Percentiles rank a stretch among this genome's conserved stretches.
Conservation (phyloP, 2,329 filamentous ascomycete species). For the Piedraia hortae region DNA sequence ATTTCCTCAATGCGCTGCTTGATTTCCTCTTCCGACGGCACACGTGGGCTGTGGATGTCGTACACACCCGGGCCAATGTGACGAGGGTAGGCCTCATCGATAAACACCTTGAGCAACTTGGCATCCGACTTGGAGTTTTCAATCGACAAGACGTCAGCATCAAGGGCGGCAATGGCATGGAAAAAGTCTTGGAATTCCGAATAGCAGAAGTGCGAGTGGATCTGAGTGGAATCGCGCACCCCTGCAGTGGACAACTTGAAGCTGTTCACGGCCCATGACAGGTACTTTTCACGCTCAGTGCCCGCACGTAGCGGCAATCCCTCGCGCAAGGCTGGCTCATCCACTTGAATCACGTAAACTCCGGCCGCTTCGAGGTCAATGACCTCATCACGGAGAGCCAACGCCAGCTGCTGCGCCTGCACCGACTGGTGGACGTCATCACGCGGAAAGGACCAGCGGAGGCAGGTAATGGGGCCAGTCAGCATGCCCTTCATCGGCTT, state of each 20-base stretch:
- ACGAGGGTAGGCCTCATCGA: slow-evolving; percentile 86
- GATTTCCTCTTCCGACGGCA: slow-evolving; percentile 93
- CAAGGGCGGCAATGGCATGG: slow-evolving; percentile 93
- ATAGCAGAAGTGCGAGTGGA: slow-evolving; percentile 99
- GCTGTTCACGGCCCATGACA: slow-evolving; percentile 88
- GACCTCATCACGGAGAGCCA: slow-evolving; percentile 95
- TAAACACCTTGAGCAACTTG: slow-evolving; percentile 96
- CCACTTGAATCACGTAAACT: slow-evolving; percentile 94
- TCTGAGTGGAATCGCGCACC: slow-evolving; percentile 88
- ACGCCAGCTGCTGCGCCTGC: slow-evolving; percentile 93
- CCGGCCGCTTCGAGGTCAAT: slow-evolving; percentile 92
- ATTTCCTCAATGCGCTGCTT: slow-evolving; percentile 94
- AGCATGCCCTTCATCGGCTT: slow-evolving; percentile 99
- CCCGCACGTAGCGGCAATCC: slow-evolving; percentile 89
- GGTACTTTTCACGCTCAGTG: slow-evolving; percentile 87
- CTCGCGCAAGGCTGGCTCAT: slow-evolving; percentile 96
- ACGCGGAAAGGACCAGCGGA: slow-evolving; percentile 99
- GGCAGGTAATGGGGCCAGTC: slow-evolving; percentile 92
- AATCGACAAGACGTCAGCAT: slow-evolving; percentile 93
- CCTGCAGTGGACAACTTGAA: slow-evolving; percentile 90
- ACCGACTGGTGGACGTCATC: slow-evolving; percentile 98
- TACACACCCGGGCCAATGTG: slow-evolving; percentile 99
- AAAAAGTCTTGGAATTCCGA: slow-evolving; percentile 99
- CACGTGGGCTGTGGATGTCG: slow-evolving; percentile 97
- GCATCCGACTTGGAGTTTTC: slow-evolving; percentile 99